Evolutionary conservation across 164 flowering plant species (phyloP), one percentile per base, ranked within the genome.

Genomic region (Santalum album): DNA sequence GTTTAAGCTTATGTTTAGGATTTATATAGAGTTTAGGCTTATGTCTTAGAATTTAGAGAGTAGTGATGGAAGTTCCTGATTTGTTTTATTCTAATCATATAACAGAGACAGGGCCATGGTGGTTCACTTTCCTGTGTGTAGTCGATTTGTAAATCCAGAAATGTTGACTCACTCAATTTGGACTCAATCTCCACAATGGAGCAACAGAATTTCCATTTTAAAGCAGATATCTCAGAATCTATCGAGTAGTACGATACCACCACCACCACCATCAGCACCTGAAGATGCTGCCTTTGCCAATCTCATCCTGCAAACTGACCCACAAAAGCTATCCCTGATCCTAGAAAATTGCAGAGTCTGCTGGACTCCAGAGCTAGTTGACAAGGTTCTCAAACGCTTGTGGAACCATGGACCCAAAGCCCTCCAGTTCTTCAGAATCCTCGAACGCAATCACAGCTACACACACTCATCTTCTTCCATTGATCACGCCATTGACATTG

Each of bases 341-440:
- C 70, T 76, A 21, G 39, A 65, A 52, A 39, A 46, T 24, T 36
- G 56, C 50, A 21, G 49, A 1, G 39, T 68, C 52, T 54, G 60
- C 25, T 83, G 87, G 87, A 76, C 87, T 0, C 79, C 88, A 1
- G 49, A 62, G 32, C 64, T 90, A 0, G 96, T 84, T 43, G 58
- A 82, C 63, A 53, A 53, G 51, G 54, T 73, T 50, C 76, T 91
- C 64, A 86, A 86, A 56, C 83, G 74, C 54, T 80, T 91, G n/a
- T 88, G 96, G 95, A 82, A 86, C 75, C 80, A 86, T 45, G 92
- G 82, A 27, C 85, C 88, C 51, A 86, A 84, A 71, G 92, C 96
- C 62, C 78, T 88, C 47, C 68, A 66, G 11, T 81, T 91, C 73
- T 86, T 84, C 86, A 40, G 61, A 52, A 36, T 46, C 66, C 78